Percentiles rank a stretch among this genome's conserved stretches.
Evolutionary conservation across 169 alveolate genomes (phyloP).

Genomic region (Cytauxzoon felis): DNA sequence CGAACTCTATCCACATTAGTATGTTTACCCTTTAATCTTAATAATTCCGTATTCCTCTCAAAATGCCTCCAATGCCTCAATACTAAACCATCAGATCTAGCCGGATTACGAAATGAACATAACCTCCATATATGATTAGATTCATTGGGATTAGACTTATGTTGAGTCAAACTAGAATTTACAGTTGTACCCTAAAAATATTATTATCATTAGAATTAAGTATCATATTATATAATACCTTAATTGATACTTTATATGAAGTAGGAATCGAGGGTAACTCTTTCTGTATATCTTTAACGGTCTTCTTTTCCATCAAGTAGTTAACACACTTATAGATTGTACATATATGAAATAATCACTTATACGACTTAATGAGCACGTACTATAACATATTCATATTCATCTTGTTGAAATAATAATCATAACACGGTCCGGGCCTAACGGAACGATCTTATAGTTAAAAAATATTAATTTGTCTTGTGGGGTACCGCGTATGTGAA

Average conservation of each 20-base stretch:
- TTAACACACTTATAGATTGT: constrained; percentile 1
- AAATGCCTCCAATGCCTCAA: constrained; percentile 70
- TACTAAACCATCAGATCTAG: constrained; percentile 70
- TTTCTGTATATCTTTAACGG: constrained; percentile 3
- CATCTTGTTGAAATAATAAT: too few species aligned
- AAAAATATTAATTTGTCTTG: too few species aligned
- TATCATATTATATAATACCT: too few species aligned
- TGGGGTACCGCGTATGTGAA: too few species aligned
- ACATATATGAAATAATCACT: too few species aligned
- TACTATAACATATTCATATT: too few species aligned
- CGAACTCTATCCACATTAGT: constrained; percentile 22
- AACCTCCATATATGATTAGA: constrained; percentile 64
- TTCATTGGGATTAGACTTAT: constrained; percentile 13
- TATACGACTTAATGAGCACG: too few species aligned
- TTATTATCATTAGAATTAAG: too few species aligned
- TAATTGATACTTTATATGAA: constrained; percentile 15
- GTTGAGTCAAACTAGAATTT: constrained; percentile 1
- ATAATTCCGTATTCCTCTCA: constrained; percentile 49
- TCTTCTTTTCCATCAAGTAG: constrained; percentile 37
- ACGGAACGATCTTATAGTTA: too few species aligned
- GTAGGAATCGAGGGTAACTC: constrained; percentile 60
- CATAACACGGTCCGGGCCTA: too few species aligned
- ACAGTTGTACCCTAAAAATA: constrained; percentile 8
- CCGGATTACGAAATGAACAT: constrained; percentile 68
- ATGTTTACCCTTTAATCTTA: constrained; percentile 8